Evolutionary conservation across 768 basidiomycete species (phyloP).

Genomic region (Fomitopsis serialis): DNA sequence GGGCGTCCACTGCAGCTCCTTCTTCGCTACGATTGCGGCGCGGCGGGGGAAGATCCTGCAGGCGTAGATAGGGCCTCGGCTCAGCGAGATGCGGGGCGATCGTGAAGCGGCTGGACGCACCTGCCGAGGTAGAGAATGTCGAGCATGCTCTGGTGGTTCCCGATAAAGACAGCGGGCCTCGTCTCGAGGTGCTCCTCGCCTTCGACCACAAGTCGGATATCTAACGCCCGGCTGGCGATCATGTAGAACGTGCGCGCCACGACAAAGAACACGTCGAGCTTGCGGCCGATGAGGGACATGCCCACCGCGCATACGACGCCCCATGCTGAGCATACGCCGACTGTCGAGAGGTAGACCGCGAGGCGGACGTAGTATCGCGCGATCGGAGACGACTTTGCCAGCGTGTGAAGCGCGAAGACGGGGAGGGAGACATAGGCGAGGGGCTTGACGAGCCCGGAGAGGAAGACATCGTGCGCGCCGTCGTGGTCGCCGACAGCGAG

Average conservation of each 20-base stretch:
- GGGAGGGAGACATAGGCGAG: conserved; percentile 77
- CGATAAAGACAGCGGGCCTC: conserved; percentile 72
- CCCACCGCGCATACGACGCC: conserved; percentile 64
- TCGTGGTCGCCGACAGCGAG: conserved; percentile 8
- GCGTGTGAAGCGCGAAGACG: conserved; percentile 54
- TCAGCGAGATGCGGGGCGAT: neutral
- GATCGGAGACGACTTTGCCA: conserved; percentile 48
- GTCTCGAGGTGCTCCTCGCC: conserved; percentile 75
- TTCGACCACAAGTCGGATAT: conserved; percentile 72
- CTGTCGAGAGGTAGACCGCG: conserved; percentile 64
- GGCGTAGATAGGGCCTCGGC: neutral
- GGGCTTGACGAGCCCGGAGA: conserved; percentile 57
- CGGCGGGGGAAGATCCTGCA: conserved; percentile 74
- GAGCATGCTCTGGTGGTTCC: conserved; percentile 92
- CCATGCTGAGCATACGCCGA: conserved; percentile 67
- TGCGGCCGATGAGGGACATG: conserved; percentile 60
- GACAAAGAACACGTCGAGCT: conserved; percentile 76
- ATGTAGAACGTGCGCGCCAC: conserved; percentile 82
- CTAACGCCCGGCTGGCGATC: conserved; percentile 56
- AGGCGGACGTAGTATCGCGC: conserved; percentile 71
- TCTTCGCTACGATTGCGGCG: conserved; percentile 90
- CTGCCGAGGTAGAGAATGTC: conserved; percentile 80
- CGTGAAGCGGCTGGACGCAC: conserved; percentile 36
- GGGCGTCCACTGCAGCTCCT: conserved; percentile 79
- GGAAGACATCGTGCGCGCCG: conserved; percentile 49